phyloP scores from a whole-genome alignment of 306 rosid genomes.

The Fragaria ananassa region DNA sequence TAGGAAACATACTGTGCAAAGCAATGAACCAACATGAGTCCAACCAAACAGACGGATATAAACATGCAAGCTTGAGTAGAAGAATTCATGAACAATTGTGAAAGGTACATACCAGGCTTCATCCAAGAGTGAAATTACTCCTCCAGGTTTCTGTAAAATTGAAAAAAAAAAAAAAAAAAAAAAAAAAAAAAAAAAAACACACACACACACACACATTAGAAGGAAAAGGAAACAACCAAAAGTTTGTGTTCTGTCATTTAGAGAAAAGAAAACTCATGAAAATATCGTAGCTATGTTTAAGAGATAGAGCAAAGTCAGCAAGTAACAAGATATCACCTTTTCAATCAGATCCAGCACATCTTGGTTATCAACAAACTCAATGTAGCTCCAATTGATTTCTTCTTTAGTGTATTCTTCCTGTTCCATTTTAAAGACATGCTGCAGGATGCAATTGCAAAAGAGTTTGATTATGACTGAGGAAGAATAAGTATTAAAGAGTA shows the following conservation, averaged over 20 bases:
- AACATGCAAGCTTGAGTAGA: constrained; percentile 21
- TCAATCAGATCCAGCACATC: constrained; percentile 98
- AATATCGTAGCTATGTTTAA: not conserved
- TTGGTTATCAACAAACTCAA: constrained; percentile 97
- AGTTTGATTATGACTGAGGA: constrained; percentile 16
- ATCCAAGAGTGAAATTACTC: constrained; percentile 90
- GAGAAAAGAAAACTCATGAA: not conserved
- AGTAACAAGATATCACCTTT: constrained; percentile 55
- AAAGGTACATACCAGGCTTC: constrained; percentile 92
- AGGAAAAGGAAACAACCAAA: constrained; percentile 7
- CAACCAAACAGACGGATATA: constrained; percentile 28
- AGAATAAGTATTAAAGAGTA: constrained; percentile 9
- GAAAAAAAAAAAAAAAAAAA: not conserved
- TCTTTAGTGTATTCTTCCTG: constrained; percentile 99
- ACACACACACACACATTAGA: not conserved
- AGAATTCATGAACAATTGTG: constrained; percentile 3
- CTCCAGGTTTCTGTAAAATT: constrained; percentile 90
- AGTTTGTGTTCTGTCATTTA: not conserved
- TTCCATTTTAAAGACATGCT: constrained; percentile 99
- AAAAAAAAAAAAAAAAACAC: too few species aligned
- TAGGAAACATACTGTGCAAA: constrained; percentile 96
- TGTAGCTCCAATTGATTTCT: constrained; percentile 97
- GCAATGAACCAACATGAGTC: constrained; percentile 37
- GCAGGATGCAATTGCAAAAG: constrained; percentile 35
- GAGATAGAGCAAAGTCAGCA: constrained; percentile 16